A percentile compares a stretch with the other conserved stretches of the same genome.
These are phyloP conservation scores for Penicillium janthinellum DNA, from an alignment of 2,329 filamentous ascomycete genomes.

Conservation along the genomic window DNA sequence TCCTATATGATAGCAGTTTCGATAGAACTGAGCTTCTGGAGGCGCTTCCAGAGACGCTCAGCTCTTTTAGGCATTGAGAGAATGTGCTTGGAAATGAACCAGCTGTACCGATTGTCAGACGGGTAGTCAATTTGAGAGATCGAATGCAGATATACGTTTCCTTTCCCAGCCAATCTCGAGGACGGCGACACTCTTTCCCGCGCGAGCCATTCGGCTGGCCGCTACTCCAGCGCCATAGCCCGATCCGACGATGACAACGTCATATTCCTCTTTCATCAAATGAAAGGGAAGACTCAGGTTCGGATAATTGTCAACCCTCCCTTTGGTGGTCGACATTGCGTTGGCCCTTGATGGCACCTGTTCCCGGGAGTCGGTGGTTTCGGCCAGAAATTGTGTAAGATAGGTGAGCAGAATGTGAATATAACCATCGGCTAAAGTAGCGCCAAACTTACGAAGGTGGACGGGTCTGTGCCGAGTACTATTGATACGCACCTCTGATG, in stretches of 20 bases:
- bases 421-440: too few relatives aligned
- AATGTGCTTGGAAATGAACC: slow-evolving; percentile 19
- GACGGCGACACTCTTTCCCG: slow-evolving; percentile 62
- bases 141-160: slow-evolving; percentile 50
- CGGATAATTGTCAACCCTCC: slow-evolving; percentile 10
- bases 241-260: slow-evolving; percentile 68
- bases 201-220: slow-evolving; percentile 65
- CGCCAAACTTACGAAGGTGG: too few relatives aligned
- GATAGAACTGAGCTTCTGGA: neutral
- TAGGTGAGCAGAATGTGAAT: too few relatives aligned
- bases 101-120: neutral
- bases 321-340: neutral
- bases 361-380: too few relatives aligned
- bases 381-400: too few relatives aligned
- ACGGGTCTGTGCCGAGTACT: too few relatives aligned
- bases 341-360: too few relatives aligned
- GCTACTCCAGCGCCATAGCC: slow-evolving; percentile 70
- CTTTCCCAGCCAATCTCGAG: slow-evolving; percentile 66
- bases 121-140: too few relatives aligned
- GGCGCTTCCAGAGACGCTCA: slow-evolving; percentile 15
- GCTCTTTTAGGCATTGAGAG: slow-evolving; percentile 9
- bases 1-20: slow-evolving; percentile 37
- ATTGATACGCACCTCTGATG: too few relatives aligned
- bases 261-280: slow-evolving; percentile 49
- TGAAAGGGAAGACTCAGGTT: slow-evolving; percentile 9